phyloP scores from a whole-genome alignment of 257 asterid genomes.

The Solanum dulcamara region DNA sequence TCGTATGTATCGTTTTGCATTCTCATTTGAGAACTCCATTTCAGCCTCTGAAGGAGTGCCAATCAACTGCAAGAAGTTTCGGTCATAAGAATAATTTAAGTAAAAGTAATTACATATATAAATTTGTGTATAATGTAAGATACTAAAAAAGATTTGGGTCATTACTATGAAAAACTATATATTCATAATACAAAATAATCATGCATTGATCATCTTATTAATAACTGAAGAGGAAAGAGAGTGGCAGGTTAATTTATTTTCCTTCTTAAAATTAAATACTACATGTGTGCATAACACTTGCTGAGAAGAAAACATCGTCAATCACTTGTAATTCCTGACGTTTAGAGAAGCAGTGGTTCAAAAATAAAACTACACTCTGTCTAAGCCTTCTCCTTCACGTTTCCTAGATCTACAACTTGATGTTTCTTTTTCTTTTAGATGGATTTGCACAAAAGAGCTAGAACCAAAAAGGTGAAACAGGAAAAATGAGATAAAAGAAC shows the following conservation, averaged over 20 bases:
- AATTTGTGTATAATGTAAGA: not conserved
- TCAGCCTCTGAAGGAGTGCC: constrained; percentile 95
- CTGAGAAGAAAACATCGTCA: not conserved
- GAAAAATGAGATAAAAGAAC: not conserved
- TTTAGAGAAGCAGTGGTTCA: not conserved
- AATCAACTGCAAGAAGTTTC: constrained; percentile 46
- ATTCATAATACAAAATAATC: not conserved
- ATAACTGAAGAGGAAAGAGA: not conserved
- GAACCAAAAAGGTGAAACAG: not conserved
- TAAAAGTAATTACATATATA: not conserved
- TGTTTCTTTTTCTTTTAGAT: not conserved
- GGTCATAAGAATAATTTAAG: not conserved
- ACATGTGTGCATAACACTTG: not conserved
- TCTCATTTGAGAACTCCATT: constrained; percentile 74
- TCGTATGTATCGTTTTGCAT: constrained; percentile 78
- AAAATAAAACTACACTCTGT: not conserved
- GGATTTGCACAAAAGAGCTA: not conserved
- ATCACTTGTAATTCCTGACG: not conserved
- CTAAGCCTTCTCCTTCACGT: not conserved
- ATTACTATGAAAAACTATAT: not conserved
- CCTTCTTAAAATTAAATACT: not conserved
- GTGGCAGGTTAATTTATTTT: not conserved
- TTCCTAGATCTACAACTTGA: not conserved
- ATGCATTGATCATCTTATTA: not conserved
- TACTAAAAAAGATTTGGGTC: not conserved